A percentile compares a stretch with the other conserved stretches of the same genome.
Evolutionary conservation across 2,329 filamentous ascomycete genomes (phyloP).

Genomic region (Colletotrichum caudatum): DNA sequence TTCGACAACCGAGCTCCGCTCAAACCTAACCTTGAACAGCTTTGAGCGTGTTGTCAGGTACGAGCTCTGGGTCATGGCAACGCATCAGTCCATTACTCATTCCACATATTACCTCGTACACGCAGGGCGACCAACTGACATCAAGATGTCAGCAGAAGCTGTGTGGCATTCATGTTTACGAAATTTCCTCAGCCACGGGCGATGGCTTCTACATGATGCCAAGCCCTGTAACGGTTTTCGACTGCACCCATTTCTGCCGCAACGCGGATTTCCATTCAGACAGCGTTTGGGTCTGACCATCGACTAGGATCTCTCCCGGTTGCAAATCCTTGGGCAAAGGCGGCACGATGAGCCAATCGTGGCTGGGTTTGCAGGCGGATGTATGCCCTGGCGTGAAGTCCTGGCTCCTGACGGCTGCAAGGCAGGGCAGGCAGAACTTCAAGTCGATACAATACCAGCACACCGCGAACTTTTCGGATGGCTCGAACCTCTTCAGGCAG

Average conservation of each 20-base stretch:
- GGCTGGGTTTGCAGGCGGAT: conserved; percentile 47
- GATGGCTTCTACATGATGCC: neutral
- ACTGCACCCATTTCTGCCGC: conserved; percentile 44
- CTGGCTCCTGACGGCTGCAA: conserved; percentile 46
- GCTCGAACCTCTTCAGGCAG: conserved; percentile 52
- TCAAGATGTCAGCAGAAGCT: neutral
- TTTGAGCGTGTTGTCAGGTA: neutral
- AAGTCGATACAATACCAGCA: conserved; percentile 56
- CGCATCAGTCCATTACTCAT: too few species aligned
- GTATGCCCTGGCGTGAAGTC: conserved; percentile 47
- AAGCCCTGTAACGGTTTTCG: conserved; percentile 18
- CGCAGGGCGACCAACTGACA: neutral
- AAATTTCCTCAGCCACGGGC: neutral
- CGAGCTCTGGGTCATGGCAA: neutral
- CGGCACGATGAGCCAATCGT: conserved; percentile 55
- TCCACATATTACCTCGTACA: neutral
- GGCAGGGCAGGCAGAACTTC: conserved; percentile 52
- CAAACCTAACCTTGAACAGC: neutral
- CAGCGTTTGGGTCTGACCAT: conserved; percentile 50
- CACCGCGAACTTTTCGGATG: conserved; percentile 50
- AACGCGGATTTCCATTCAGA: conserved; percentile 53
- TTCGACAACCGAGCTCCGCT: too few species aligned
- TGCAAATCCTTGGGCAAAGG: conserved; percentile 52
- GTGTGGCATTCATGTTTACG: neutral
- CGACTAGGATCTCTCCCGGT: conserved; percentile 55